Percentiles rank a stretch among this genome's conserved stretches.
phyloP scores from a whole-genome alignment of 306 rosid genomes.

The Sicyos baderoa region DNA sequence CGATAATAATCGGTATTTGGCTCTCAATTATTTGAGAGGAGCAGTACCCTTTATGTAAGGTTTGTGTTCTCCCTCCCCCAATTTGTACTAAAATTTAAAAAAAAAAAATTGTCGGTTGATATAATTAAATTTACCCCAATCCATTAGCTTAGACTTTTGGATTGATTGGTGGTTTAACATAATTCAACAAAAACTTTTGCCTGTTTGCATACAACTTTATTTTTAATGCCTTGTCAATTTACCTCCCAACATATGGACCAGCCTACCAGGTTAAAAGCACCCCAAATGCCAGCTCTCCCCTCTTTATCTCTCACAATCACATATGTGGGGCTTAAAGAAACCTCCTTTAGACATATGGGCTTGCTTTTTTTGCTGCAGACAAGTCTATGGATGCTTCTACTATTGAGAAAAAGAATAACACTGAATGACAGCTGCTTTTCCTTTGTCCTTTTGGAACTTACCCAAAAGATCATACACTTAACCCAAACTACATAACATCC shows the following conservation, averaged over 20 bases:
- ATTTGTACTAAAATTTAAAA: too few species aligned
- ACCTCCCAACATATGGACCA: constrained; percentile 16
- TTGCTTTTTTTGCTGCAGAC: background rate
- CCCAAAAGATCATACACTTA: constrained; percentile 1
- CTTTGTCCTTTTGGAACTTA: background rate
- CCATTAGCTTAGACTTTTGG: too few species aligned
- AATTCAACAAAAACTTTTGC: background rate
- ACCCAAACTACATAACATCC: background rate
- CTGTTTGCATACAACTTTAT: background rate
- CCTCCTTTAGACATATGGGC: constrained; percentile 18
- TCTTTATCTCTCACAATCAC: constrained; percentile 6
- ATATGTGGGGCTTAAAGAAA: constrained; percentile 11
- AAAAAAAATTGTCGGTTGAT: too few species aligned
- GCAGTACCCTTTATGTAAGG: too few species aligned
- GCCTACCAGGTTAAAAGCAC: background rate
- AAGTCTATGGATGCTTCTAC: constrained; percentile 7
- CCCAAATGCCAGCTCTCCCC: constrained; percentile 3
- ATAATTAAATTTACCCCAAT: too few species aligned
- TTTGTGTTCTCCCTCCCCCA: too few species aligned
- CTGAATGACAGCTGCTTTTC: constrained; percentile 11
- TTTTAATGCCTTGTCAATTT: constrained; percentile 14
- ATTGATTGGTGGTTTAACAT: too few species aligned
- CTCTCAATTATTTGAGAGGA: too few species aligned
- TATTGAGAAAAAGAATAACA: constrained; percentile 8
- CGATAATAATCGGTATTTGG: too few species aligned